Percentiles rank a stretch among this genome's conserved stretches.
Conservation (phyloP, 2,329 filamentous ascomycete species). For the Aspergillus luchuensis region DNA sequence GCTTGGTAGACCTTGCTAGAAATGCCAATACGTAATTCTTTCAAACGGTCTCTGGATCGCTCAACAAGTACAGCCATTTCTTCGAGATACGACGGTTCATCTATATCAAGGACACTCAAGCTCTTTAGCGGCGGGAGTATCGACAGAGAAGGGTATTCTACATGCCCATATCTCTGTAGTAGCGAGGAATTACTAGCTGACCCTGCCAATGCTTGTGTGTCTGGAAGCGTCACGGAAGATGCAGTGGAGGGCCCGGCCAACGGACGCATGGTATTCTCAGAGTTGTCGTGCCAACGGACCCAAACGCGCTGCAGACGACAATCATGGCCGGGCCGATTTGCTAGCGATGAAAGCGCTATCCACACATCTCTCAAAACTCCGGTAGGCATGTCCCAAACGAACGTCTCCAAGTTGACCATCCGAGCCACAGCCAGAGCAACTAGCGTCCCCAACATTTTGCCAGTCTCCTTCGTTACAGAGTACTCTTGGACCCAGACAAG, state of each 20-base stretch:
- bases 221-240: constrained; percentile 20
- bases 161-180: constrained; percentile 57
- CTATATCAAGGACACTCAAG: constrained; percentile 76
- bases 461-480: constrained; percentile 77
- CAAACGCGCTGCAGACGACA: constrained; percentile 73
- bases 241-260: constrained; percentile 18
- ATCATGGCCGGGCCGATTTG: constrained; percentile 61
- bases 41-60: constrained; percentile 65
- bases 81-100: constrained; percentile 78
- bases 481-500: constrained; percentile 78
- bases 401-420: constrained; percentile 79
- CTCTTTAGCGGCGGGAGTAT: constrained; percentile 73
- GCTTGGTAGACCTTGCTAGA: constrained; percentile 45
- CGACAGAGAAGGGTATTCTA: constrained; percentile 80
- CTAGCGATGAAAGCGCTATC: constrained; percentile 72
- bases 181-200: constrained; percentile 37
- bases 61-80: constrained; percentile 79
- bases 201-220: constrained; percentile 18
- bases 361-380: constrained; percentile 80
- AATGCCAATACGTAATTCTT: constrained; percentile 74
- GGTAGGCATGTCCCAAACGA: constrained; percentile 88
- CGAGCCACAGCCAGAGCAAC: constrained; percentile 77
- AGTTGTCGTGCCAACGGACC: constrained; percentile 82
- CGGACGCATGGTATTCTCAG: constrained; percentile 42
- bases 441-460: constrained; percentile 84